phyloP scores from a whole-genome alignment of 176 grass and related monocot species.

The Rhynchospora tenuis region DNA sequence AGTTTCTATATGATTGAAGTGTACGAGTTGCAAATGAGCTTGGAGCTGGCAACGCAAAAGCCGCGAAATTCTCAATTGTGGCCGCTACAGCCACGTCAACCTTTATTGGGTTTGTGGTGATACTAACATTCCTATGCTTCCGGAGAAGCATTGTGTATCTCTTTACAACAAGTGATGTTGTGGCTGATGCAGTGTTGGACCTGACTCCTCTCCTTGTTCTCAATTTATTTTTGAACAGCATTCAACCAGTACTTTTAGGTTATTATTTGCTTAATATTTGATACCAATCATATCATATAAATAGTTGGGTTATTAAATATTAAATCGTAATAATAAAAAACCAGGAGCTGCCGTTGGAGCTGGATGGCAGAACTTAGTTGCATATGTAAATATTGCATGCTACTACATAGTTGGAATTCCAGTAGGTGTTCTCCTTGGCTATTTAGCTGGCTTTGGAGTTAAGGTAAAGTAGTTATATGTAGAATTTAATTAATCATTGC shows the following conservation, averaged over 20 bases:
- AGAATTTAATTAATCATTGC: neutral
- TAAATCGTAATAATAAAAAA: neutral
- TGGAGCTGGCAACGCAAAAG: constrained; percentile 40
- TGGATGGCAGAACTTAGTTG: constrained; percentile 23
- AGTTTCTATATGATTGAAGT: neutral
- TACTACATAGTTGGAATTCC: constrained; percentile 28
- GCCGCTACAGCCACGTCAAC: constrained; percentile 26
- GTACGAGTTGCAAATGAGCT: constrained; percentile 37
- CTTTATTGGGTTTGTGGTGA: constrained; percentile 21
- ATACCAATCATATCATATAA: neutral
- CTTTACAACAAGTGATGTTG: constrained; percentile 41
- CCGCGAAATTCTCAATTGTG: constrained; percentile 39
- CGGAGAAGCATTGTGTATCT: constrained; percentile 43
- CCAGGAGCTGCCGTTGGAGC: constrained; percentile 28
- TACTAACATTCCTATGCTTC: constrained; percentile 24
- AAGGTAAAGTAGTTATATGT: constrained; percentile 15
- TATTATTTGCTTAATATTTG: neutral
- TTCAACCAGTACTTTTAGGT: constrained; percentile 63
- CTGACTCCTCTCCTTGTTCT: constrained; percentile 35
- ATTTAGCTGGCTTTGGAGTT: neutral
- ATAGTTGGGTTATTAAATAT: neutral
- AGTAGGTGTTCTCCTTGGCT: constrained; percentile 12
- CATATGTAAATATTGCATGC: constrained; percentile 21
- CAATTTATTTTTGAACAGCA: constrained; percentile 51
- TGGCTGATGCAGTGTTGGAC: constrained; percentile 31